Conservation (phyloP, 129 eudicot genomes). For the Helichrysum umbraculigerum region DNA sequence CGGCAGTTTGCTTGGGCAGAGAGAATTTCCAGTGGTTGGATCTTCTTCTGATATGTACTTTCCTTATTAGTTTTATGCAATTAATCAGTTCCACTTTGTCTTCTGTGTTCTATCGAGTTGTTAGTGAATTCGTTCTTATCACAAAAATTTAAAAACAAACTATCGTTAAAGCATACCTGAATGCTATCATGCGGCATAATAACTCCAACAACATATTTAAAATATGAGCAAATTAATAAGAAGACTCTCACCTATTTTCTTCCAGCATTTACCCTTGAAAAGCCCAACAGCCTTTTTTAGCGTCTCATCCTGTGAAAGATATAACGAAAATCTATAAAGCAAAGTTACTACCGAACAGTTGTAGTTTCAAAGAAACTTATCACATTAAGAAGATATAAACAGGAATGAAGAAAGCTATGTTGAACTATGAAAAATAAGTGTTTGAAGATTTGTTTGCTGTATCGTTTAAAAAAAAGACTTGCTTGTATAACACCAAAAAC, state of each 20-base stretch:
- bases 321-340: constrained; percentile 9
- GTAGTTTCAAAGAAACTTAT: background rate
- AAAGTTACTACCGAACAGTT: constrained; percentile 5
- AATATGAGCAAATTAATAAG: constrained; percentile 12
- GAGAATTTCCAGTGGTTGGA: no score
- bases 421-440: background rate
- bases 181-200: constrained; percentile 13
- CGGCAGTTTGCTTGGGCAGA: no score
- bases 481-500: background rate
- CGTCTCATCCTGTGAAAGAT: constrained; percentile 73
- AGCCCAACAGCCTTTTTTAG: constrained; percentile 71
- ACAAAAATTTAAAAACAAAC: background rate
- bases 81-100: no score
- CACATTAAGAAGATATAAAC: background rate
- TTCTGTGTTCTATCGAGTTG: no score
- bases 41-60: no score
- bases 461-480: background rate
- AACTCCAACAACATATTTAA: constrained; percentile 10
- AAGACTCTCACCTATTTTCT: constrained; percentile 75
- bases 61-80: no score
- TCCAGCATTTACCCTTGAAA: constrained; percentile 88
- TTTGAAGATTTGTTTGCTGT: background rate
- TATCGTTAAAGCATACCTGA: background rate
- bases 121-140: background rate
- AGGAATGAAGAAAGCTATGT: background rate